Conservation (phyloP, 305 asterid genomes). For the Fraxinus angustifolia region DNA sequence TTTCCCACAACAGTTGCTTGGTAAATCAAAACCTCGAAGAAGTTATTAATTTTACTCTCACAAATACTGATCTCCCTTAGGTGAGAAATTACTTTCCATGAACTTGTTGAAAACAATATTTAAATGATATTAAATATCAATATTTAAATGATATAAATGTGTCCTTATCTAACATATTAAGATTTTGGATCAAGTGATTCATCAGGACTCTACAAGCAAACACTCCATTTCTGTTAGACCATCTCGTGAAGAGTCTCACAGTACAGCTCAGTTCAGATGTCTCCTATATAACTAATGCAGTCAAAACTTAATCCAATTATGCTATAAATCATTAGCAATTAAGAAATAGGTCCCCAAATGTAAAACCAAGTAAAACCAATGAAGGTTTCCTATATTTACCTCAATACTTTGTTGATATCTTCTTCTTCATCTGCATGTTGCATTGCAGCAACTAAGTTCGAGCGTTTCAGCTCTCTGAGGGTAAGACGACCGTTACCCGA, state of each 20-base stretch:
- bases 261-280: not conserved
- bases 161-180: not conserved
- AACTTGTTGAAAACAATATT: not conserved
- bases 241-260: not conserved
- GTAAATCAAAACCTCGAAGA: constrained; percentile 8
- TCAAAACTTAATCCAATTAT: not conserved
- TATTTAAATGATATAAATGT: not conserved
- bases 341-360: not conserved
- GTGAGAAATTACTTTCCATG: not conserved
- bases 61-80: constrained; percentile 10
- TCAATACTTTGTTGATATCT: constrained; percentile 92
- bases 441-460: constrained; percentile 85
- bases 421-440: constrained; percentile 99
- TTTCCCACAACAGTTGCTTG: constrained; percentile 9
- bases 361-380: constrained; percentile 5
- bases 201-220: not conserved
- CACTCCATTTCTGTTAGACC: not conserved
- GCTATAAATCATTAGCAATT: constrained; percentile 5
- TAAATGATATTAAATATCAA: not conserved
- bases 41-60: not conserved
- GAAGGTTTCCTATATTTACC: constrained; percentile 43
- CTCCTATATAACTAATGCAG: constrained; percentile 15
- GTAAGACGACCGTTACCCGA: constrained; percentile 81
- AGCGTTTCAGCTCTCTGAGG: constrained; percentile 86
- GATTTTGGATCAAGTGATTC: not conserved